Conservation (phyloP, 345 rosid genomes). For the rapeseed (Brassica napus) region Da-Ae NC_063446.1:25304001-25304500, state of each 20-base stretch:
- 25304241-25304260: constrained; percentile 56
- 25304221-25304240: constrained; percentile 81
- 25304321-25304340: constrained; percentile 90
- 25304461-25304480: constrained; percentile 55
- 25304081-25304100: constrained; percentile 79
- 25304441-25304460: constrained; percentile 52
- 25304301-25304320: constrained; percentile 56
- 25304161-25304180: constrained; percentile 64
- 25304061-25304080: constrained; percentile 48
- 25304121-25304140: constrained; percentile 44
- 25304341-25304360: constrained; percentile 50
- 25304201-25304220: constrained; percentile 52
- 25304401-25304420: constrained; percentile 75
- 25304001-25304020: constrained; percentile 65
- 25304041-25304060: constrained; percentile 64
- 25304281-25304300: constrained; percentile 54
- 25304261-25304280: constrained; percentile 64
- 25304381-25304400: constrained; percentile 77
- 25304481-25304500: constrained; percentile 65
- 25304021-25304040: constrained; percentile 63
- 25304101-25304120: constrained; percentile 64
- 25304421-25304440: constrained; percentile 59
- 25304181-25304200: constrained; percentile 48
- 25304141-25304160: constrained; percentile 67
- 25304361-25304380: constrained; percentile 57